Evolutionary conservation across 1,139 yeast species (phyloP).

Genomic region (Groenewaldozyma auringiensis): DNA sequence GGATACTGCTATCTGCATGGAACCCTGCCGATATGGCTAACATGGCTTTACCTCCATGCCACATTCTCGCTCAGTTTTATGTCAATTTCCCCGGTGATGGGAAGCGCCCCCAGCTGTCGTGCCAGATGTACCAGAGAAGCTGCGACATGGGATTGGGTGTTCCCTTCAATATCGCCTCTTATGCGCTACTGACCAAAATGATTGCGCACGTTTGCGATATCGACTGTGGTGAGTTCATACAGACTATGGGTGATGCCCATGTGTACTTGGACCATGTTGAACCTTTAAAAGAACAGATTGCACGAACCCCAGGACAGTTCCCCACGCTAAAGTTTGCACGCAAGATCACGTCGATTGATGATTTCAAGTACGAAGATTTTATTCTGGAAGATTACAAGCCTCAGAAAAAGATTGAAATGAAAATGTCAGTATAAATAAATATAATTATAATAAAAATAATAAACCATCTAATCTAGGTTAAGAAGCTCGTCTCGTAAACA

Average conservation of each 20-base stretch:
- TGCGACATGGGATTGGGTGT: constrained; percentile 99
- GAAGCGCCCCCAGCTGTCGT: constrained; percentile 62
- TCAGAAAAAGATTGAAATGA: constrained; percentile 78
- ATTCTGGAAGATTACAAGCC: constrained; percentile 74
- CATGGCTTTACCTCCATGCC: constrained; percentile 99
- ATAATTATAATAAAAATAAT: constrained; percentile 2
- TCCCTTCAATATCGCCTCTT: constrained; percentile 95
- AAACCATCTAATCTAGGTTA: neutral
- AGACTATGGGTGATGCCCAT: constrained; percentile 95
- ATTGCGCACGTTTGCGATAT: constrained; percentile 89
- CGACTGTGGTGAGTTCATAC: constrained; percentile 93
- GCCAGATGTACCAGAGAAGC: constrained; percentile 91
- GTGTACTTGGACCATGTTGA: constrained; percentile 89
- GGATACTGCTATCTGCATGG: constrained; percentile 96
- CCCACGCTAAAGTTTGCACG: constrained; percentile 71
- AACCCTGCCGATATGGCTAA: constrained; percentile 87
- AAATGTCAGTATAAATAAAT: constrained; percentile 48
- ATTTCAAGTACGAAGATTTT: constrained; percentile 81
- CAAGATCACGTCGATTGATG: constrained; percentile 68
- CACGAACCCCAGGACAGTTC: constrained; percentile 66
- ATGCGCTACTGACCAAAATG: constrained; percentile 87
- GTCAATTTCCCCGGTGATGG: constrained; percentile 60
- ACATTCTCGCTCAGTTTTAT: constrained; percentile 90
- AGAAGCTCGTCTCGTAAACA: neutral
- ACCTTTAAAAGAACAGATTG: constrained; percentile 71